Conservation (phyloP, 192 early-diverging fungal species). For the Coemansia asiatica region DNA sequence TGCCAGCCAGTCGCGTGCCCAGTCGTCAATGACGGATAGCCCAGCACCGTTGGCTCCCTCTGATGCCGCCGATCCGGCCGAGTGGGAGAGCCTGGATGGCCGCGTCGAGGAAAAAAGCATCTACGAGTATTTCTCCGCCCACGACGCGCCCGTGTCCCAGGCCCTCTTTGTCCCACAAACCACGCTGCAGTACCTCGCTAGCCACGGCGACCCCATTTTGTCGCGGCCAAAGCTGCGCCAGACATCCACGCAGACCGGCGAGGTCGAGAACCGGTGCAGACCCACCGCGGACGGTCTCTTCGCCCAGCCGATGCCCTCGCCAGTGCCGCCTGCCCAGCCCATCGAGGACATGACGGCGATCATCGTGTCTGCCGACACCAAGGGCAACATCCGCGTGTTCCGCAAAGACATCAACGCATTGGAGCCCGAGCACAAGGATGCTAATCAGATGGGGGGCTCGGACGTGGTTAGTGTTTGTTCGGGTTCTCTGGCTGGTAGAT, state of each 20-base stretch:
- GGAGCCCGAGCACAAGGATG: background rate
- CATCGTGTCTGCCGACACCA: slow-evolving; percentile 64
- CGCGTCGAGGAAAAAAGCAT: slow-evolving; percentile 53
- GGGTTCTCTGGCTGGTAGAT: background rate
- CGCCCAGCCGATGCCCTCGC: slow-evolving; percentile 11
- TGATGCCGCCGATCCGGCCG: slow-evolving; percentile 16
- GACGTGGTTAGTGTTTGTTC: background rate
- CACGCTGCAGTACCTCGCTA: slow-evolving; percentile 61
- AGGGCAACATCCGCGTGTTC: slow-evolving; percentile 66
- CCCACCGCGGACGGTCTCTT: slow-evolving; percentile 27
- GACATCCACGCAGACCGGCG: slow-evolving; percentile 15
- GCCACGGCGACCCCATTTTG: slow-evolving; percentile 59
- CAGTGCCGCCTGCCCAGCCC: background rate
- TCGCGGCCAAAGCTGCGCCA: slow-evolving; percentile 46
- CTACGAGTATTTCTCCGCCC: slow-evolving; percentile 60
- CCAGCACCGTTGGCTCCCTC: background rate
- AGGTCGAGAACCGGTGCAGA: slow-evolving; percentile 34
- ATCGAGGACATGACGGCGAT: slow-evolving; percentile 56
- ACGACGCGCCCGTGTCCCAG: slow-evolving; percentile 58
- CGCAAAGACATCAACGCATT: slow-evolving; percentile 59
- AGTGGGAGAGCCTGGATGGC: slow-evolving; percentile 56
- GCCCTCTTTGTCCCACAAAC: slow-evolving; percentile 66
- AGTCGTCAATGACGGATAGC: background rate
- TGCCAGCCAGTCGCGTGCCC: background rate
- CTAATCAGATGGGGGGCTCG: background rate